Conservation (phyloP, 495 filamentous ascomycete genomes). For the Podospora pseudopauciseta region DNA sequence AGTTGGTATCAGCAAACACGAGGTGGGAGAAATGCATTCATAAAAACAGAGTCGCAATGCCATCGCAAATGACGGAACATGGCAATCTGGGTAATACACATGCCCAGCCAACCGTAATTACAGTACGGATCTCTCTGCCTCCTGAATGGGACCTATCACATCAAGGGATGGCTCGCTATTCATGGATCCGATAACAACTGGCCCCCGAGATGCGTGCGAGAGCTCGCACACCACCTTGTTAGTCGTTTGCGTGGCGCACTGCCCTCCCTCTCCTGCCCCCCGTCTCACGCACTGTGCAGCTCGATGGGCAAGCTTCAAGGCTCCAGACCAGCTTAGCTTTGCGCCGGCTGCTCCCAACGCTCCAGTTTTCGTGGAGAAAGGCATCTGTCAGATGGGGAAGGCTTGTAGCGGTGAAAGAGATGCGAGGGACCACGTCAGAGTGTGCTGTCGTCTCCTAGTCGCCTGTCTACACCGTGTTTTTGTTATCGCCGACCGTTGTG, state of each 20-base stretch:
- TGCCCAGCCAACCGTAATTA: neutral
- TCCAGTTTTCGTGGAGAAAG: neutral
- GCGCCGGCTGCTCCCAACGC: neutral
- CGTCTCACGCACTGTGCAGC: neutral
- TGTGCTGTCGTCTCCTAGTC: neutral
- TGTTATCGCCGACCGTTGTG: neutral
- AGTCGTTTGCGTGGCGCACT: neutral
- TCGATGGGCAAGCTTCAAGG: slow-evolving; percentile 1
- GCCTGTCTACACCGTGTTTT: neutral
- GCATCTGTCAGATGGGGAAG: neutral
- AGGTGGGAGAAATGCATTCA: neutral
- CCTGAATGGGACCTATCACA: neutral
- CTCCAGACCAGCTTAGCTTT: neutral
- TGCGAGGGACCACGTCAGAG: neutral
- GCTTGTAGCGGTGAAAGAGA: neutral
- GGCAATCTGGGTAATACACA: neutral
- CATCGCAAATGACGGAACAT: neutral
- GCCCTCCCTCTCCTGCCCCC: neutral
- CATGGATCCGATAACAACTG: slow-evolving; percentile 4
- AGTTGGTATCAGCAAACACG: neutral
- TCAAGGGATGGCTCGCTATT: neutral
- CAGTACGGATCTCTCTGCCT: neutral
- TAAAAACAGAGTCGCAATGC: neutral
- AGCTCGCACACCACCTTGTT: slow-evolving; percentile 2
- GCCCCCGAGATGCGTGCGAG: neutral